A percentile compares a stretch with the other conserved stretches of the same genome.
Conservation (phyloP, 371 early-diverging fungal genomes). For the Batrachochytrium dendrobatidis region DNA sequence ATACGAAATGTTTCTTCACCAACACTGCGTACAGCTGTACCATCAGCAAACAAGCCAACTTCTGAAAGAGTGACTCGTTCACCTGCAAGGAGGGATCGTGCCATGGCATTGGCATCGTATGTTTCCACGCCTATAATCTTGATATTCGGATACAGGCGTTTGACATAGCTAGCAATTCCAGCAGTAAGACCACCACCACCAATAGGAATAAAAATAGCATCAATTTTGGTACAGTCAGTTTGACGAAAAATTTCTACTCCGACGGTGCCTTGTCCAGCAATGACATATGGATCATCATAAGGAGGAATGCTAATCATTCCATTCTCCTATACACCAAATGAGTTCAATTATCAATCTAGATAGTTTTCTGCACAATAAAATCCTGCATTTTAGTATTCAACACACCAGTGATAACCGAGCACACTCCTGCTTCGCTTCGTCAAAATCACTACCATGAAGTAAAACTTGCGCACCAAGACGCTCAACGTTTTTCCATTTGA, state of each 20-base stretch:
- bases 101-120: constrained; percentile 85
- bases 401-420: constrained; percentile 48
- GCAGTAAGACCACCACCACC: constrained; percentile 95
- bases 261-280: constrained; percentile 96
- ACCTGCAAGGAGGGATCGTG: constrained; percentile 57
- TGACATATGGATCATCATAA: constrained; percentile 94
- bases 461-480: constrained; percentile 88
- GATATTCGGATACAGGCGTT: constrained; percentile 76
- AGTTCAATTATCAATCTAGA: not conserved
- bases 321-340: constrained; percentile 43
- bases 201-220: constrained; percentile 79
- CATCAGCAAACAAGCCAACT: constrained; percentile 95
- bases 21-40: constrained; percentile 86
- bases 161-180: constrained; percentile 85
- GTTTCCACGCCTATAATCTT: constrained; percentile 83
- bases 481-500: constrained; percentile 83
- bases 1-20: constrained; percentile 84
- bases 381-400: not conserved
- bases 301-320: constrained; percentile 88
- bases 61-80: constrained; percentile 58
- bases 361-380: not conserved
- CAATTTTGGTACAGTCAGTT: constrained; percentile 47
- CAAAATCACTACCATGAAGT: constrained; percentile 84
- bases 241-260: constrained; percentile 90
- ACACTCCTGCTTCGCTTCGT: constrained; percentile 84